Evolutionary conservation across 2,329 filamentous ascomycete species (phyloP), one percentile per base, ranked within the genome.

Genomic region (Elsinoe fawcettii): DNA sequence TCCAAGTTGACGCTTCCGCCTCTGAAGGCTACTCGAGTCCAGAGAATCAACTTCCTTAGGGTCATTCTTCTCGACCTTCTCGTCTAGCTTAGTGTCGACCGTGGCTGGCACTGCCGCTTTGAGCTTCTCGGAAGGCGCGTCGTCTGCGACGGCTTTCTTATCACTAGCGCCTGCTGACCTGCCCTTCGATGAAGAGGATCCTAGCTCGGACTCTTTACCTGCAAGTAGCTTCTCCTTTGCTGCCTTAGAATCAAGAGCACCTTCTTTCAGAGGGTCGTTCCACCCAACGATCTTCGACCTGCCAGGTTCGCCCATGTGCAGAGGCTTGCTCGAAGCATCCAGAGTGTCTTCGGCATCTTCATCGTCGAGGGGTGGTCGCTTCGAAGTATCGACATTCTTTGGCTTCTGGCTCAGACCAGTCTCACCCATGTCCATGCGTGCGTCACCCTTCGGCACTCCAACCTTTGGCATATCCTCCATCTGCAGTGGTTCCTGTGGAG

Each of bases 251-350:
- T 62, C 60, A 18, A 63, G 59, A 12, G 34, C 34, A 47, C 58
- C 61, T 39, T 63, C 62, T 16, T 55, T 54, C 36, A 64, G 7
- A 7, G 61, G 59, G 32, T 60, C 57, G 14, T 58, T 61, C 60
- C 58, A 62, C 5, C 58, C 59, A 18, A 55, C 37, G 32, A 63
- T 61, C 57, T 63, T 65, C 12, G 60, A 60, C 5, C 56, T 47
- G n/a, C 59, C 60, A 34, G 62, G 37, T 34, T 59, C 23, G 27
- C 56, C 58, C 22, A 51, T 53, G 27, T 32, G 56, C 16, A 53
- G 12, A 14, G 55, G 58, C n/a, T 46, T 43, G 8, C 39, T 53
- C 14, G 51, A 51, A n/a, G 23, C 12, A 34, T 58, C 58, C 34
- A 46, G 22, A 16, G 51, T n/a, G 12, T 60, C 23, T 18, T 54